These are phyloP conservation scores for Aspergillus sp. DNA, from an alignment of 2,329 filamentous ascomycete genomes.

Conservation along the genomic window DNA sequence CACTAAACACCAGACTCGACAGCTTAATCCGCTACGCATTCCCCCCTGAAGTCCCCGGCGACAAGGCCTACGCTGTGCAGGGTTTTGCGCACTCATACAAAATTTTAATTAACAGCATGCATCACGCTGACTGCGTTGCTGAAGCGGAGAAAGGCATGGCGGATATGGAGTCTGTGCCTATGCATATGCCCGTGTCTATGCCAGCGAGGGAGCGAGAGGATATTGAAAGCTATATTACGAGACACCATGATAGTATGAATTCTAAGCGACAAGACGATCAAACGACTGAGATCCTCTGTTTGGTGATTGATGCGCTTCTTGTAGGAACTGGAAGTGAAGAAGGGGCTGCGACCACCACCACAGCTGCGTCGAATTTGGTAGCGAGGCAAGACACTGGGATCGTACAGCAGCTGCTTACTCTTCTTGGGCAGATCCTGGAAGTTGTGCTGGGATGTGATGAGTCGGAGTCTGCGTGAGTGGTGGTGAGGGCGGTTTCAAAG, in stretches of 20 bases:
- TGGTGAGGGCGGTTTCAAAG: not conserved
- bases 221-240: too few species aligned
- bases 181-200: not conserved
- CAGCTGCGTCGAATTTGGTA: not conserved
- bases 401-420: not conserved
- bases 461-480: not conserved
- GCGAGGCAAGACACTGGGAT: not conserved
- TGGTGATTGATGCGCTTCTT: not conserved
- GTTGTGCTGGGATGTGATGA: not conserved
- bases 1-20: not conserved
- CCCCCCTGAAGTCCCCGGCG: not conserved
- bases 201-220: too few species aligned
- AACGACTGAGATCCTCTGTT: not conserved
- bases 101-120: not conserved
- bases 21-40: not conserved
- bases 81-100: not conserved
- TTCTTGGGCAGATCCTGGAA: not conserved
- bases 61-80: not conserved
- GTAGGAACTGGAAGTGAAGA: not conserved
- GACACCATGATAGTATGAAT: not conserved
- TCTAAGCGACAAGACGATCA: not conserved
- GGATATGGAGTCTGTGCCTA: not conserved
- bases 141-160: not conserved
- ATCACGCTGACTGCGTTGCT: not conserved
- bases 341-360: too few species aligned